Evolutionary conservation across 352 stramenopile species (phyloP).

Genomic region (Pythium utonaiense): DNA sequence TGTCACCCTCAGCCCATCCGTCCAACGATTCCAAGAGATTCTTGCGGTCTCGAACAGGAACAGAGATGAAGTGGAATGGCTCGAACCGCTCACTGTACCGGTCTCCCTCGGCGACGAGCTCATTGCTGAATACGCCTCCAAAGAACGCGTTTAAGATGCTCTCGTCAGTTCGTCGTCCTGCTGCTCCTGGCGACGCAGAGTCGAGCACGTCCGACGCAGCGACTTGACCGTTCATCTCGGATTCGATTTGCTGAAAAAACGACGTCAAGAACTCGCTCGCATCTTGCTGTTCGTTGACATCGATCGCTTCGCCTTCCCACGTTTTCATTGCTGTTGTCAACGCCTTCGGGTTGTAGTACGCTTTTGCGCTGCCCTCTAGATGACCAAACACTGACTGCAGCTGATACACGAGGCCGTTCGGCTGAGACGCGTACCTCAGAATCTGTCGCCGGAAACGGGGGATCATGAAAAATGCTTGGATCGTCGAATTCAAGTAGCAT

Average conservation of each 20-base stretch:
- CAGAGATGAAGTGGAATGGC: slow-evolving; percentile 90
- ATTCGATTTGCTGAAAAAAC: slow-evolving; percentile 93
- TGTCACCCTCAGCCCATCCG: slow-evolving; percentile 87
- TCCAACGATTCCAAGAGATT: slow-evolving; percentile 84
- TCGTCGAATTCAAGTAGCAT: slow-evolving; percentile 94
- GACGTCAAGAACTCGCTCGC: slow-evolving; percentile 91
- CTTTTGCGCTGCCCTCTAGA: slow-evolving; percentile 79
- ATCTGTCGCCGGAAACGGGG: slow-evolving; percentile 86
- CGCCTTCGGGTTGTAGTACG: slow-evolving; percentile 77
- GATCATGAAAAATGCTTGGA: slow-evolving; percentile 96
- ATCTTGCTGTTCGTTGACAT: slow-evolving; percentile 91
- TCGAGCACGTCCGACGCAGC: slow-evolving; percentile 10
- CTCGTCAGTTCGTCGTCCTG: slow-evolving; percentile 42
- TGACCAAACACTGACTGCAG: slow-evolving; percentile 90
- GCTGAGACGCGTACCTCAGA: slow-evolving; percentile 38
- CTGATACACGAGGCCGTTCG: slow-evolving; percentile 67
- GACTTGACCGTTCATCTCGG: slow-evolving; percentile 76
- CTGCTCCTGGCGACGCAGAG: neutral
- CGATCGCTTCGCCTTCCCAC: slow-evolving; percentile 84
- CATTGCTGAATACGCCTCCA: slow-evolving; percentile 90
- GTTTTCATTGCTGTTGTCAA: slow-evolving; percentile 85
- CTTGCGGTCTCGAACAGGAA: slow-evolving; percentile 85
- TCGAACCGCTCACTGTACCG: slow-evolving; percentile 87
- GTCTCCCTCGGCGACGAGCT: slow-evolving; percentile 85
- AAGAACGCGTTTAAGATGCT: slow-evolving; percentile 87